These are phyloP conservation scores for Leccinum pachyderme DNA, from an alignment of 1,284 basidiomycete species.

Conservation along the genomic window DNA sequence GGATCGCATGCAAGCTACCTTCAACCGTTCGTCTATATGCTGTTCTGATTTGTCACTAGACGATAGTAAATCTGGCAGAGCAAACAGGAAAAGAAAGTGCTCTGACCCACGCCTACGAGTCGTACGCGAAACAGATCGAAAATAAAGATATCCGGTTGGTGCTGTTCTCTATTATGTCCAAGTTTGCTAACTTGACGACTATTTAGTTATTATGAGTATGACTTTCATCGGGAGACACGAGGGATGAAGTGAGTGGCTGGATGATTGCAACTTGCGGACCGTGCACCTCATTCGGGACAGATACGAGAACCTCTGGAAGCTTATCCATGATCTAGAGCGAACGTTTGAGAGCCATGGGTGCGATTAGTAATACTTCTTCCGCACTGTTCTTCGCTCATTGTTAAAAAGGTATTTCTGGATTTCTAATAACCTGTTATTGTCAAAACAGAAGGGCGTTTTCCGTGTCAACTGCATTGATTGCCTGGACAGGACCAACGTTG, in stretches of 20 bases:
- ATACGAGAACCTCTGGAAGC: slow-evolving; percentile 86
- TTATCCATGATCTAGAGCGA: slow-evolving; percentile 69
- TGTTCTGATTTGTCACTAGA: slow-evolving; percentile 43
- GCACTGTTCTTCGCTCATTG: not conserved
- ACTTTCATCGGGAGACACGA: slow-evolving; percentile 88
- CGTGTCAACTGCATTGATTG: slow-evolving; percentile 94
- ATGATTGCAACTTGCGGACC: not conserved
- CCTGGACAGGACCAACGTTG: slow-evolving; percentile 88
- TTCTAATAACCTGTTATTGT: slow-evolving; percentile 67
- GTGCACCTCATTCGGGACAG: slow-evolving; percentile 37
- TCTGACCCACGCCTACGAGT: slow-evolving; percentile 78
- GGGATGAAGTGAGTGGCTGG: slow-evolving; percentile 76
- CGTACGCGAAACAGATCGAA: slow-evolving; percentile 62
- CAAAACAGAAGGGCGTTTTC: slow-evolving; percentile 82
- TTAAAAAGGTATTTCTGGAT: slow-evolving; percentile 78
- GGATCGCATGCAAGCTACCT: slow-evolving; percentile 65
- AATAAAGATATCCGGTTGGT: slow-evolving; percentile 65
- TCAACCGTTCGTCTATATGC: slow-evolving; percentile 2
- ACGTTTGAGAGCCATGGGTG: slow-evolving; percentile 76
- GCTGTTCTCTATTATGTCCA: not conserved
- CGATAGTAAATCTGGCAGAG: slow-evolving; percentile 87
- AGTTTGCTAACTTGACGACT: slow-evolving; percentile 1
- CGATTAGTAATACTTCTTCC: not conserved
- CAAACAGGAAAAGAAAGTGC: slow-evolving; percentile 84
- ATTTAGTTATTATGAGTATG: slow-evolving; percentile 69